Evolutionary conservation across 768 basidiomycete species (phyloP).

Genomic region (Pholiota molesta): DNA sequence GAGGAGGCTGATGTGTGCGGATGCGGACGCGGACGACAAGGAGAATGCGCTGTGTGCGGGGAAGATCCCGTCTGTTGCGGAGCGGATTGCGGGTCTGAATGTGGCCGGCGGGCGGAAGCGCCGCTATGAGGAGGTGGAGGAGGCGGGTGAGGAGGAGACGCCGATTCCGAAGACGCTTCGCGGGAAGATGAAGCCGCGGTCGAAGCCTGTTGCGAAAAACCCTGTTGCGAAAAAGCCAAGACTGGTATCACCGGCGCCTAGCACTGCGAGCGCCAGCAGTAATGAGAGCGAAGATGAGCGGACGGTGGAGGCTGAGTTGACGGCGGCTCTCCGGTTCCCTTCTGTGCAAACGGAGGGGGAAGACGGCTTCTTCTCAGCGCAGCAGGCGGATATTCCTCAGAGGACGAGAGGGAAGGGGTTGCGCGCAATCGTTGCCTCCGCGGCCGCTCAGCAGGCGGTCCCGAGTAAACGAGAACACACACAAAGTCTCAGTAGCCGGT

Average conservation of each 20-base stretch:
- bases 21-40: slow-evolving; percentile 56
- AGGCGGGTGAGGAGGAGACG: slow-evolving; percentile 28
- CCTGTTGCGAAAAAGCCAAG: slow-evolving; percentile 4
- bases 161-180: slow-evolving; percentile 23
- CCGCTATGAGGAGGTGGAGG: slow-evolving; percentile 38
- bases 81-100: slow-evolving; percentile 40
- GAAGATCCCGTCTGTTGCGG: slow-evolving; percentile 39
- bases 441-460: not conserved
- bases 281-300: slow-evolving; percentile 38
- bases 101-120: slow-evolving; percentile 38
- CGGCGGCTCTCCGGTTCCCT: slow-evolving; percentile 14
- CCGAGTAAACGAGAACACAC: not conserved
- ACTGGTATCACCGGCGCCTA: slow-evolving; percentile 9
- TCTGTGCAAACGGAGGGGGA: not conserved
- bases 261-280: slow-evolving; percentile 15
- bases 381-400: not conserved
- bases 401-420: slow-evolving; percentile 3
- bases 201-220: not conserved
- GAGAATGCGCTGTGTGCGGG: slow-evolving; percentile 48
- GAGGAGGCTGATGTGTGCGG: slow-evolving; percentile 17
- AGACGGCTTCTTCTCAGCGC: not conserved
- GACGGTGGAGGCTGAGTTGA: slow-evolving; percentile 19
- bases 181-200: slow-evolving; percentile 20
- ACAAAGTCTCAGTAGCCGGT: slow-evolving; percentile 8
- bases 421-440: not conserved